Evolutionary conservation across 805 yeast genomes (phyloP).

Genomic region (Sugiyamaella americana): DNA sequence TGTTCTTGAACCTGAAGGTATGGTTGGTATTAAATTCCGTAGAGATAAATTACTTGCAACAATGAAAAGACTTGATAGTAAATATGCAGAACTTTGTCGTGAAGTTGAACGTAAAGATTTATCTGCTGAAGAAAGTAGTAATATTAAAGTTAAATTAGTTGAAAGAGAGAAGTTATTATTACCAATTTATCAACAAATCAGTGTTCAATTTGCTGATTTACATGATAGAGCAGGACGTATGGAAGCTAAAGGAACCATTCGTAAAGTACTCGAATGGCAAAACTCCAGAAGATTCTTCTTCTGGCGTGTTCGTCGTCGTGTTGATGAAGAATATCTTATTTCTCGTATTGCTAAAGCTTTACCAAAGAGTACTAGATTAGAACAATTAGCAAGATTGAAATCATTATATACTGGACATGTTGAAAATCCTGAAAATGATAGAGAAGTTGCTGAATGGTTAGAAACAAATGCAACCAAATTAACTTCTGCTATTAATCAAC

Average conservation of each 20-base stretch:
- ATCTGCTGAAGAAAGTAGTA: slow-evolving; percentile 59
- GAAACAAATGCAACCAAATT: slow-evolving; percentile 67
- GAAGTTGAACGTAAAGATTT: slow-evolving; percentile 45
- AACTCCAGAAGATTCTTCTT: slow-evolving; percentile 92
- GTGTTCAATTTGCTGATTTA: slow-evolving; percentile 94
- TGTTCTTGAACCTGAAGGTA: slow-evolving; percentile 97
- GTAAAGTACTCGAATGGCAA: slow-evolving; percentile 78
- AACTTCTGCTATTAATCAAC: slow-evolving; percentile 32
- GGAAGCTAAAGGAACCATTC: slow-evolving; percentile 89
- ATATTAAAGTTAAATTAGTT: slow-evolving; percentile 56
- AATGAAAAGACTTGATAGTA: slow-evolving; percentile 81
- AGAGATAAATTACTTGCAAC: slow-evolving; percentile 86
- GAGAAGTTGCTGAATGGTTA: slow-evolving; percentile 75
- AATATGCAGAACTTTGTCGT: slow-evolving; percentile 58
- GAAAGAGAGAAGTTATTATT: slow-evolving; percentile 74
- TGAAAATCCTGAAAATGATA: slow-evolving; percentile 62
- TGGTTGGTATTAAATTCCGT: slow-evolving; percentile 97
- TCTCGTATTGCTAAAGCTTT: slow-evolving; percentile 63
- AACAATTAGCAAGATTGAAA: slow-evolving; percentile 78
- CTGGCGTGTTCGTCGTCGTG: slow-evolving; percentile 97
- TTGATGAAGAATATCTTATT: slow-evolving; percentile 84
- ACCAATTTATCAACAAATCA: slow-evolving; percentile 87
- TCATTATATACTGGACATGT: slow-evolving; percentile 75
- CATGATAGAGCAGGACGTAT: slow-evolving; percentile 98
- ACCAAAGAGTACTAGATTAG: slow-evolving; percentile 59